Percentiles rank a stretch among this genome's conserved stretches.
These are phyloP conservation scores for Pseudonectria foliicola DNA, from an alignment of 2,329 filamentous ascomycete species.

Conservation along the genomic window DNA sequence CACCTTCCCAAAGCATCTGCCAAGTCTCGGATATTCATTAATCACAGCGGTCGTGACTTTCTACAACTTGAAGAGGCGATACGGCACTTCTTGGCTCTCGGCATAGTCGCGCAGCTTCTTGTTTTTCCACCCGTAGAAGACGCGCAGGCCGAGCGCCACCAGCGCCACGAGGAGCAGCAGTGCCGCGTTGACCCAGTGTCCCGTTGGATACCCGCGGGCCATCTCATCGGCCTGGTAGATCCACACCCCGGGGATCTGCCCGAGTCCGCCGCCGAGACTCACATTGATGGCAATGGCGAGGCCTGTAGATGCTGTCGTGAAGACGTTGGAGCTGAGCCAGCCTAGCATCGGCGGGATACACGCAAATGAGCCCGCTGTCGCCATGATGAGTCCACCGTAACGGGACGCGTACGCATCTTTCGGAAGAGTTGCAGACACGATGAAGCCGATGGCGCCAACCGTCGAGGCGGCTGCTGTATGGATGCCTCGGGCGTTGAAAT, in stretches of 20 bases:
- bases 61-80: slow-evolving; percentile 36
- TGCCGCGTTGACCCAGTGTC: slow-evolving; percentile 60
- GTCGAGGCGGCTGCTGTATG: slow-evolving; percentile 37
- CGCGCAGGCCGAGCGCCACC: slow-evolving; percentile 45
- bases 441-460: slow-evolving; percentile 43
- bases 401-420: slow-evolving; percentile 50
- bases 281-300: slow-evolving; percentile 66
- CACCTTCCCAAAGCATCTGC: not conserved
- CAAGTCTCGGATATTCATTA: too few species aligned
- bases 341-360: slow-evolving; percentile 63
- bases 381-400: slow-evolving; percentile 66
- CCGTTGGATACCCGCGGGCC: slow-evolving; percentile 56
- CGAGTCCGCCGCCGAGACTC: slow-evolving; percentile 56
- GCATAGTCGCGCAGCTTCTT: slow-evolving; percentile 26
- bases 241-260: slow-evolving; percentile 68
- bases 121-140: slow-evolving; percentile 49
- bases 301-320: slow-evolving; percentile 56
- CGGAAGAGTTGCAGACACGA: slow-evolving; percentile 57
- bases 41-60: not conserved
- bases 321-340: slow-evolving; percentile 64
- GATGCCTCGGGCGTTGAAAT: slow-evolving; percentile 45
- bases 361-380: slow-evolving; percentile 58
- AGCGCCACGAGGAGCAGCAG: slow-evolving; percentile 51
- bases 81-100: slow-evolving; percentile 23
- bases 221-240: slow-evolving; percentile 62